Evolutionary conservation across 164 flowering plant species (phyloP), one percentile per base, ranked within the genome.

Genomic region (Euptelea pleiosperma): DNA sequence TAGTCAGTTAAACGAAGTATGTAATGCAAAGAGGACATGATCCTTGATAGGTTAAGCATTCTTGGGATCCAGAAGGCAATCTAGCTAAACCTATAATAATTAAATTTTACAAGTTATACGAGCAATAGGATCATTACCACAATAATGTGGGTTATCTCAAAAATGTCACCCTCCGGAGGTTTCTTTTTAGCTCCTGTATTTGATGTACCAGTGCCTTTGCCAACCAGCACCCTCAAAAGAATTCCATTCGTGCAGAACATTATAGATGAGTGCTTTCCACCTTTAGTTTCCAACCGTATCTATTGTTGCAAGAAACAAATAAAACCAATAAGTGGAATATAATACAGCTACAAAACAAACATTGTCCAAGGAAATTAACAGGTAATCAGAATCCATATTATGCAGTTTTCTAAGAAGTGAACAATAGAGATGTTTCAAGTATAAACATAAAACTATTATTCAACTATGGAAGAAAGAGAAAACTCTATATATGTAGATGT

Each of bases 221-320:
- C 73, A 60, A 91, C 77, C 53, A 91, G 77, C 66, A 91, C 74
- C 75, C 85, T 81, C 73, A 91, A 63, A 31, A 94, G 68, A 67
- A 94, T 55, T 21, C 99, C 97, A 77, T 89, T 94, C 4, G 99
- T 94, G 80, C 97, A 91, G 66, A 91, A 85, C 61, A 91, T 76
- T 58, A 94, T 73, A 49, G 97, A 94, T 24, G 98, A 83, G 34
- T 85, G 74, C 70, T 62, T 82, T 30, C 97, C 99, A 58, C 97
- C 97, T 74, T 78, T 84, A 66, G 77, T 75, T 65, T 94, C 97
- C 81, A 94, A 48, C 22, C 97, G 82, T 67, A 94, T 91, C 99
- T 94, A 62, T 50, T 28, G 44, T 30, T 28, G 11, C 33, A 43
- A 22, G 43, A 61, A 50, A 58, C 42, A 37, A 28, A 14, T 14